phyloP scores from a whole-genome alignment of 768 basidiomycete species.

The Kwoniella shandongensis region DNA sequence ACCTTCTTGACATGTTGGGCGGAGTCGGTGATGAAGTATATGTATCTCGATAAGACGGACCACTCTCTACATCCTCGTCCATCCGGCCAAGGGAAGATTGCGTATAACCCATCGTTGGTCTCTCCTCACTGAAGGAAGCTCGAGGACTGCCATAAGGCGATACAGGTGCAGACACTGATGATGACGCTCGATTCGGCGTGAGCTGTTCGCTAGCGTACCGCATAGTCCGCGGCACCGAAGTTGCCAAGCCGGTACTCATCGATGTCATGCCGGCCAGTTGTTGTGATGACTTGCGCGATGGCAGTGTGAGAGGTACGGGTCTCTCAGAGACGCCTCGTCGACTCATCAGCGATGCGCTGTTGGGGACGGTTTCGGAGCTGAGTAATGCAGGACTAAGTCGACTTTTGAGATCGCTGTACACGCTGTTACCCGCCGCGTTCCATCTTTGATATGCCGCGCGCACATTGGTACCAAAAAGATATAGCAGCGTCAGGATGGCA shows the following conservation, averaged over 20 bases:
- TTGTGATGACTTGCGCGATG: slow-evolving; percentile 32
- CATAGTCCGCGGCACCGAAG: slow-evolving; percentile 11
- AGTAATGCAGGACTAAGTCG: slow-evolving; percentile 18
- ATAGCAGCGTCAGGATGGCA: slow-evolving; percentile 61
- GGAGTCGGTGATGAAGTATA: slow-evolving; percentile 13
- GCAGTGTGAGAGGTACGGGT: slow-evolving; percentile 38
- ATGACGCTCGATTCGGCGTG: slow-evolving; percentile 16
- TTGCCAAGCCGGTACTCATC: neutral
- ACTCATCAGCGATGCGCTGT: neutral
- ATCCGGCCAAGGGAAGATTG: slow-evolving; percentile 8
- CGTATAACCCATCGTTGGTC: neutral
- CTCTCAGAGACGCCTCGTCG: slow-evolving; percentile 26
- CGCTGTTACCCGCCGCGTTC: slow-evolving; percentile 8
- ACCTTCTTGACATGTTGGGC: slow-evolving; percentile 34
- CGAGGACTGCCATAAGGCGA: slow-evolving; percentile 35
- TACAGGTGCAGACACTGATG: slow-evolving; percentile 35
- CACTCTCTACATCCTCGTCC: slow-evolving; percentile 22
- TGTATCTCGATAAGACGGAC: neutral
- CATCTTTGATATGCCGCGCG: slow-evolving; percentile 33
- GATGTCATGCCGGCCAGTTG: slow-evolving; percentile 22
- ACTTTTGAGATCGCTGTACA: slow-evolving; percentile 20
- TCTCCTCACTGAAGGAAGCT: slow-evolving; percentile 14
- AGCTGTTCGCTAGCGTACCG: slow-evolving; percentile 2
- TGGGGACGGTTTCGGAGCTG: slow-evolving; percentile 9
- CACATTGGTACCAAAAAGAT: slow-evolving; percentile 49